These are phyloP conservation scores for Aspergillus tubingensis DNA, from an alignment of 2,329 filamentous ascomycete species.

Conservation along the genomic window DNA sequence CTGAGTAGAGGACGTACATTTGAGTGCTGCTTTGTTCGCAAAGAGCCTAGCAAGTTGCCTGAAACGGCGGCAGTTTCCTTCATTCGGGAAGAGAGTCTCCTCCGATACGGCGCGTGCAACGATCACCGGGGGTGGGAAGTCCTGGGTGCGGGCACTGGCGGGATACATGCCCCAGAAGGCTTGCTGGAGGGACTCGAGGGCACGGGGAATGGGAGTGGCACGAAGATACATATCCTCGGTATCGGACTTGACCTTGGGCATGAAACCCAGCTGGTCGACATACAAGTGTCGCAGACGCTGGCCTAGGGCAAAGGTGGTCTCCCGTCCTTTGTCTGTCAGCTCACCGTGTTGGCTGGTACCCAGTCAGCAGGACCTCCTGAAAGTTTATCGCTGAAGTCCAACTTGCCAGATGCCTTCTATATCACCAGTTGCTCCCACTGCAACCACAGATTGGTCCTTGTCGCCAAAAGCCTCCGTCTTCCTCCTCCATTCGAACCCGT, in stretches of 20 bases:
- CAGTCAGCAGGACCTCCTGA: slow-evolving; percentile 15
- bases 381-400: not conserved
- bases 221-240: slow-evolving; percentile 70
- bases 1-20: slow-evolving; percentile 51
- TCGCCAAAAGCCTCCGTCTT: slow-evolving; percentile 79
- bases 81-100: slow-evolving; percentile 80
- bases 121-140: slow-evolving; percentile 65
- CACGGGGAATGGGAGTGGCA: slow-evolving; percentile 71
- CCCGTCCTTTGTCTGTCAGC: slow-evolving; percentile 73
- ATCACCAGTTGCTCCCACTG: slow-evolving; percentile 66
- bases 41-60: slow-evolving; percentile 69
- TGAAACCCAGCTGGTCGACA: slow-evolving; percentile 71
- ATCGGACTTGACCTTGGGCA: slow-evolving; percentile 60
- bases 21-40: slow-evolving; percentile 68
- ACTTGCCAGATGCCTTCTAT: slow-evolving; percentile 80
- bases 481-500: slow-evolving; percentile 64
- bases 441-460: slow-evolving; percentile 69
- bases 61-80: slow-evolving; percentile 71
- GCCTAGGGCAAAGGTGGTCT: slow-evolving; percentile 71
- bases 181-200: slow-evolving; percentile 76
- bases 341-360: slow-evolving; percentile 57
- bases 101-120: slow-evolving; percentile 65
- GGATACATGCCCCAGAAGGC: slow-evolving; percentile 76
- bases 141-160: slow-evolving; percentile 47
- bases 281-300: slow-evolving; percentile 70